phyloP scores from a whole-genome alignment of 1,284 basidiomycete genomes.

The Leucoagaricus sp. region DNA sequence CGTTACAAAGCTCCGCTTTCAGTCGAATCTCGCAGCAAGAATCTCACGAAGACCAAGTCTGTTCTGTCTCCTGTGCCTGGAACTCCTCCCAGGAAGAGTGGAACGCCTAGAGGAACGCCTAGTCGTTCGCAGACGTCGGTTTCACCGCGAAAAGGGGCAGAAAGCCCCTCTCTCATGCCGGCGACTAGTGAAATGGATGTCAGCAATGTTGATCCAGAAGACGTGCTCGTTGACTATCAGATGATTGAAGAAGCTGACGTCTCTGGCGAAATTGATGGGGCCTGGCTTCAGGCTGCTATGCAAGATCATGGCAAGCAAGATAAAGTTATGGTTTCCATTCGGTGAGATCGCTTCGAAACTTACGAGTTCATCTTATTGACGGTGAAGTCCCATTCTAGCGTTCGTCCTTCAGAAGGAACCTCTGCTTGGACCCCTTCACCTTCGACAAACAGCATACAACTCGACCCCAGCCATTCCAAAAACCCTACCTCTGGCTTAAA shows the following conservation, averaged over 20 bases:
- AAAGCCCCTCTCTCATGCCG: slow-evolving; percentile 48
- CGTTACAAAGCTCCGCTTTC: slow-evolving; percentile 70
- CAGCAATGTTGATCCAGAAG: slow-evolving; percentile 74
- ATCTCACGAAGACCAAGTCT: slow-evolving; percentile 36
- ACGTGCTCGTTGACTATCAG: slow-evolving; percentile 71
- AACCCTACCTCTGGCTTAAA: slow-evolving; percentile 36
- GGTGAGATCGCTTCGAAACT: slow-evolving; percentile 45
- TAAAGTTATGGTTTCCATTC: slow-evolving; percentile 86
- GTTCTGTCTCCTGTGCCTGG: slow-evolving; percentile 49
- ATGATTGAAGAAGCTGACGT: slow-evolving; percentile 69
- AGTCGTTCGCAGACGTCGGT: slow-evolving; percentile 57
- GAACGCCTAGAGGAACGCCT: slow-evolving; percentile 5
- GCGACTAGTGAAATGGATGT: slow-evolving; percentile 70
- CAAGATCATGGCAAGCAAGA: slow-evolving; percentile 66
- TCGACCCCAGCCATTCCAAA: slow-evolving; percentile 57
- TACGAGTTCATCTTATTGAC: no score
- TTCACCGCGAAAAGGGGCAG: slow-evolving; percentile 52
- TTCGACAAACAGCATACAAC: slow-evolving; percentile 51
- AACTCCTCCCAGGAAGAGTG: slow-evolving; percentile 45
- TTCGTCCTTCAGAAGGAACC: slow-evolving; percentile 62
- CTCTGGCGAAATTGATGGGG: slow-evolving; percentile 64
- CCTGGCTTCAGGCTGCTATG: slow-evolving; percentile 39
- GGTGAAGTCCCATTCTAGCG: slow-evolving; percentile 51
- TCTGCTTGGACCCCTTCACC: slow-evolving; percentile 57
- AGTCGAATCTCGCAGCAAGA: slow-evolving; percentile 53